Evolutionary conservation across 2,329 filamentous ascomycete genomes (phyloP).

Genomic region (Uncinocarpus reesii): DNA sequence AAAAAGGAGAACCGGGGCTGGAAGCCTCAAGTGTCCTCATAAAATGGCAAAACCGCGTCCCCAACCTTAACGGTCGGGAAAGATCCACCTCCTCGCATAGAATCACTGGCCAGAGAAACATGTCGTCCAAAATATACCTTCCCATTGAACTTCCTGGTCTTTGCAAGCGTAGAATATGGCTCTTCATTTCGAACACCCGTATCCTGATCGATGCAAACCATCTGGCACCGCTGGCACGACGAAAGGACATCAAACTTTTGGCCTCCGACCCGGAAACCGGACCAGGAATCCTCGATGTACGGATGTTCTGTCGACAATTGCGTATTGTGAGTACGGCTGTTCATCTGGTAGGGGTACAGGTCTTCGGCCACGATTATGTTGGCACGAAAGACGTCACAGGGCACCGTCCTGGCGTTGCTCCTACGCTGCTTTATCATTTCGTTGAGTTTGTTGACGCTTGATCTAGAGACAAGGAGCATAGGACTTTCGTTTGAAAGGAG

Average conservation of each 20-base stretch:
- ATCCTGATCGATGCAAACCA: slow-evolving; percentile 87
- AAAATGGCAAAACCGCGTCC: slow-evolving; percentile 30
- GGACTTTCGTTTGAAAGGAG: slow-evolving; percentile 88
- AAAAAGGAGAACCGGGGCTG: not conserved
- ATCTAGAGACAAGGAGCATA: slow-evolving; percentile 70
- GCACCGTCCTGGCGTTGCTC: slow-evolving; percentile 43
- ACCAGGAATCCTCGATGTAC: slow-evolving; percentile 77
- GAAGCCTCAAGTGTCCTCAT: slow-evolving; percentile 17
- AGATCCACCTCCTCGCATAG: slow-evolving; percentile 11
- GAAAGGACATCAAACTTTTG: slow-evolving; percentile 54
- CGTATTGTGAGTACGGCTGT: slow-evolving; percentile 7
- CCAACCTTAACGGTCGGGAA: slow-evolving; percentile 31
- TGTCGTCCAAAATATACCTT: slow-evolving; percentile 88
- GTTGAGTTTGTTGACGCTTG: slow-evolving; percentile 72
- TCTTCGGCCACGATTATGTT: slow-evolving; percentile 66
- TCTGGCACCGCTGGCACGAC: slow-evolving; percentile 80
- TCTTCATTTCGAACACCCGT: slow-evolving; percentile 70
- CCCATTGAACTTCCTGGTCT: slow-evolving; percentile 71
- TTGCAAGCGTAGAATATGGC: slow-evolving; percentile 77
- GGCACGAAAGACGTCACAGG: slow-evolving; percentile 69
- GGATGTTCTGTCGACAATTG: slow-evolving; percentile 10
- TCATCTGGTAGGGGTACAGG: slow-evolving; percentile 23
- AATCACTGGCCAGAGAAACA: slow-evolving; percentile 35
- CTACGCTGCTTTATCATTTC: slow-evolving; percentile 47
- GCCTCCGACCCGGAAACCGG: slow-evolving; percentile 52